Evolutionary conservation across 768 basidiomycete genomes (phyloP), one percentile per base, ranked within the genome.

Genomic region (Tricholoma sp.): DNA sequence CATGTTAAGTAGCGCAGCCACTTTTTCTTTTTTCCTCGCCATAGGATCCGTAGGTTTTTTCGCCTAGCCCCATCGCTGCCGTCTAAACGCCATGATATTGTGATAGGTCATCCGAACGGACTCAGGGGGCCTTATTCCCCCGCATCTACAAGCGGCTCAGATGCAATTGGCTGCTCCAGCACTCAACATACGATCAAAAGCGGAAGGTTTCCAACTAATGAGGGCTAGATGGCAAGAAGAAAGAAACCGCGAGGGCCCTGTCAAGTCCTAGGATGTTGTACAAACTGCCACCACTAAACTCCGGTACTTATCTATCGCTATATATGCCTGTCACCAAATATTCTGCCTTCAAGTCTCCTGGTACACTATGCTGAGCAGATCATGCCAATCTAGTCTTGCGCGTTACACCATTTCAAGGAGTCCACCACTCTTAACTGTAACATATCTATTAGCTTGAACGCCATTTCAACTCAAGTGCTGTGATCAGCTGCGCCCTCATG

Each of bases 1-100:
- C 72, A 99, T 99, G 97, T 82, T 98, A 29, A 92, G 91, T 65
- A 98, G 96, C 64, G 96, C 92, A 5, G 95, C 95, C 7, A 97
- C 96, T 0, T 98, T 99, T 71, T 88, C 88, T 2, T 98, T 98
- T 77, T 98, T 98, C 86, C 86, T 98, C 58, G 84, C 93, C 39
- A 91, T 97, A 66, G 90, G 93, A 66, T 94, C 94, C 31, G 94
- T 95, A 66, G 65, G 85, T 57, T 29, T 32, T 13, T 29, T 50
- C 32, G 18, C 20, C 8, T n/a, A 39, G 2, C 47, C 13, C 20
- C 47, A 17, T 15, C 8, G 24, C 9, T 3, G 29, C 28, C 53
- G 36, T 20, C 52, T 55, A 58, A 53, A 53, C 41, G 54, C 53
- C 59, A 53, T 18, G 47, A 50, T 44, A 28, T 50, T 48, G 57